A percentile compares a stretch with the other conserved stretches of the same genome.
Evolutionary conservation across 139 green algal species (phyloP).

Genomic region (Micractinium sp.): DNA sequence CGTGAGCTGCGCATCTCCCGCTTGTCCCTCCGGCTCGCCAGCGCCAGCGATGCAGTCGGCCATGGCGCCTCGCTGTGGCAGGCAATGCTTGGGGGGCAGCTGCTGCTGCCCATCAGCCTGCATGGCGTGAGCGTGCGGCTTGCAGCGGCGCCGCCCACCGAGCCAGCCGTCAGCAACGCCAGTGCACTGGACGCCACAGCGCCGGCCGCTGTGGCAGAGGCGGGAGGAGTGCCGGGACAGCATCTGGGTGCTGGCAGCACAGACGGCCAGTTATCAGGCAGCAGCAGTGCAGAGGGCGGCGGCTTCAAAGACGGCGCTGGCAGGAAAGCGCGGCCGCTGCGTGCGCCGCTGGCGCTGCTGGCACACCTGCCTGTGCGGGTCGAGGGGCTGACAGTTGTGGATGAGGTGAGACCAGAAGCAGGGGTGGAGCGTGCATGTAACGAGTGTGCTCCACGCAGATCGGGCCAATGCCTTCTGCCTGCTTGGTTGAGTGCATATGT

Average conservation of each 20-base stretch:
- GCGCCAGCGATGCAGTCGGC: neutral
- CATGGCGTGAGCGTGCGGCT: constrained; percentile 8
- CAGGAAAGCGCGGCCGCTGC: neutral
- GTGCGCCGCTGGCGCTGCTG: neutral
- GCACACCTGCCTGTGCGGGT: constrained; percentile 13
- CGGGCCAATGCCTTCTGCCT: neutral
- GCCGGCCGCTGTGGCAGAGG: too few relatives aligned
- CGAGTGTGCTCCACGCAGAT: neutral
- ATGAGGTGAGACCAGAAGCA: constrained; percentile 1
- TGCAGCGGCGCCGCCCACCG: neutral
- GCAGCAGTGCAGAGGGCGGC: too few relatives aligned
- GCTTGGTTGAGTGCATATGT: neutral
- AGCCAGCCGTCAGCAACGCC: neutral
- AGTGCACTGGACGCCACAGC: neutral
- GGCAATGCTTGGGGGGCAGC: constrained; percentile 8
- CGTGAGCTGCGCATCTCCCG: constrained; percentile 5
- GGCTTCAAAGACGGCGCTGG: neutral
- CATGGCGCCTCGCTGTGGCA: constrained; percentile 11
- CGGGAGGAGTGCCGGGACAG: neutral
- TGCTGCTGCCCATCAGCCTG: constrained; percentile 23
- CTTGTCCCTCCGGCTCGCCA: neutral
- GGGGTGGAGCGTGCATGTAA: neutral
- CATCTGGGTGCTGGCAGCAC: neutral
- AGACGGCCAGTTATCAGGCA: neutral
- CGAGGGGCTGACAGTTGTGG: neutral